These are phyloP conservation scores for Liquidambar formosana DNA, from an alignment of 164 flowering plant genomes.

Conservation along the genomic window DNA sequence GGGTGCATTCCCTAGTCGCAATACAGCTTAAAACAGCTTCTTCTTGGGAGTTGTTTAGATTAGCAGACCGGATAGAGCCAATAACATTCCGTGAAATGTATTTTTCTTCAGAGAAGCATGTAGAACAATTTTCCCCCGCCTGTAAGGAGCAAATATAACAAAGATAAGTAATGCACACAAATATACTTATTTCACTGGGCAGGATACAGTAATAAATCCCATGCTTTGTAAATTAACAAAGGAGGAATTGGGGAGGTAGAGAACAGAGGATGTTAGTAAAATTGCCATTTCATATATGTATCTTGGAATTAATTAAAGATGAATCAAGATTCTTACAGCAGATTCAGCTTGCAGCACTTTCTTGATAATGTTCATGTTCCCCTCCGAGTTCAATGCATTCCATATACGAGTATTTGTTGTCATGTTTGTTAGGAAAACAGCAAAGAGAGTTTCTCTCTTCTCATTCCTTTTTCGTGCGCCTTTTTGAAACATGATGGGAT, in stretches of 20 bases:
- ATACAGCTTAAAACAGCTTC: conserved; percentile 39
- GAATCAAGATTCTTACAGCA: conserved; percentile 14
- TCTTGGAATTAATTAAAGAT: too few relatives aligned
- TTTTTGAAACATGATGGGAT: conserved; percentile 13
- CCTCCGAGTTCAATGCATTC: conserved; percentile 28
- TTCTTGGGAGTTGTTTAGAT: conserved; percentile 39
- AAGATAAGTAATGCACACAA: not conserved
- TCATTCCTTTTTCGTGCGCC: not conserved
- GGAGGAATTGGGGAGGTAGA: too few relatives aligned
- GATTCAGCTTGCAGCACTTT: conserved; percentile 23
- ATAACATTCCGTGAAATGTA: not conserved
- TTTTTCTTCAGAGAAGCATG: conserved; percentile 17
- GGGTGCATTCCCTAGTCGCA: conserved; percentile 22
- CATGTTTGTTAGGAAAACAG: conserved; percentile 34
- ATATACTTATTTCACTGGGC: too few relatives aligned
- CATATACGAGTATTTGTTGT: conserved; percentile 43
- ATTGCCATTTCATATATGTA: too few relatives aligned
- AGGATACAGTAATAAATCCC: too few relatives aligned
- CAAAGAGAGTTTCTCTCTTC: conserved; percentile 22
- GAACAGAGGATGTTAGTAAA: too few relatives aligned
- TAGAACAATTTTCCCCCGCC: conserved; percentile 18
- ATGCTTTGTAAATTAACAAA: too few relatives aligned
- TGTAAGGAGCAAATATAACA: not conserved
- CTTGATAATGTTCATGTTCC: conserved; percentile 25
- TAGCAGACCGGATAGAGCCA: not conserved